phyloP scores from a whole-genome alignment of 805 yeast genomes.

The Candida gorgasii region DNA sequence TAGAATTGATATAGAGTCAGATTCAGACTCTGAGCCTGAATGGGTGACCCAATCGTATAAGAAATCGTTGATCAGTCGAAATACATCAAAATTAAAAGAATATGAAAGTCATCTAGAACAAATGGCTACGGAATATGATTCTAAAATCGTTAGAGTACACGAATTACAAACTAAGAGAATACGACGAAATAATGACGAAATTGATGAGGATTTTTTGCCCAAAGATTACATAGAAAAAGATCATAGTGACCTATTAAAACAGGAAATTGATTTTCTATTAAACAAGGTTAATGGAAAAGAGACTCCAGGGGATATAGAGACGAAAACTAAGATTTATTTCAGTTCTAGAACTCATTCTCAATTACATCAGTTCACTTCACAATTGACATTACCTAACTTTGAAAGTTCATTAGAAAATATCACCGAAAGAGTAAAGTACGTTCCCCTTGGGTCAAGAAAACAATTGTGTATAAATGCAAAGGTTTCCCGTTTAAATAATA shows the following conservation, averaged over 20 bases:
- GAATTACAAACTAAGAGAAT: conserved; percentile 16
- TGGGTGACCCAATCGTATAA: conserved; percentile 55
- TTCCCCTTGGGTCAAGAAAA: conserved; percentile 80
- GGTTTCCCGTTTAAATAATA: conserved; percentile 50
- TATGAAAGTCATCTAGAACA: conserved; percentile 44
- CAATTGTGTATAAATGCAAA: conserved; percentile 78
- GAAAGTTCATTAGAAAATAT: conserved; percentile 56
- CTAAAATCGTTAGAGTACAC: conserved; percentile 15
- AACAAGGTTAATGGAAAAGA: conserved; percentile 36
- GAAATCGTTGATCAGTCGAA: conserved; percentile 32
- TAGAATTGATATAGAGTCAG: conserved; percentile 22
- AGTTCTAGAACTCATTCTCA: conserved; percentile 93
- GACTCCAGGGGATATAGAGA: not conserved
- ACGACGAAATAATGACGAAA: conserved; percentile 2
- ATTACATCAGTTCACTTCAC: conserved; percentile 72
- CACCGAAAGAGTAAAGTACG: conserved; percentile 59
- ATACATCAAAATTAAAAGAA: conserved; percentile 28
- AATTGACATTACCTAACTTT: conserved; percentile 60
- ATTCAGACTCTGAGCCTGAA: conserved; percentile 61
- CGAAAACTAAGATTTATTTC: conserved; percentile 50
- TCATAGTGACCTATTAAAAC: conserved; percentile 14
- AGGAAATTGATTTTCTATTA: conserved; percentile 44
- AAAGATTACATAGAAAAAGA: conserved; percentile 37
- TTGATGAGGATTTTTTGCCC: conserved; percentile 24
- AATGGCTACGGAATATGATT: conserved; percentile 26